These are phyloP conservation scores for Starmerella asiatica DNA, from an alignment of 805 yeast genomes.

Conservation along the genomic window DNA sequence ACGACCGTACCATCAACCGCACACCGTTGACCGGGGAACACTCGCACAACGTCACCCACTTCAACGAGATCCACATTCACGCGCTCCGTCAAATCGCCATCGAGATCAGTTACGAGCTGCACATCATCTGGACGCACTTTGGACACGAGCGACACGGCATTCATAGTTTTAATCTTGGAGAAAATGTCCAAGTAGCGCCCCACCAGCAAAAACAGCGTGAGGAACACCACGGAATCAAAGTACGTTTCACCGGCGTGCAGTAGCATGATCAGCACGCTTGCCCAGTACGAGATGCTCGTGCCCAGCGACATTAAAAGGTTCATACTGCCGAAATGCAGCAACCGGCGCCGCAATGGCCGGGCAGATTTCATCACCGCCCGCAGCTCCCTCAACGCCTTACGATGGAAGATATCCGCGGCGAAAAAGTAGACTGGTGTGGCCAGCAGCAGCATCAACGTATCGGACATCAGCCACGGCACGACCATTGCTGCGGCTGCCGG, in stretches of 20 bases:
- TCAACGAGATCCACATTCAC: slow-evolving; percentile 38
- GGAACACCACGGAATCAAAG: slow-evolving; percentile 67
- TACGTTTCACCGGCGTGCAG: slow-evolving; percentile 41
- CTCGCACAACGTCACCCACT: slow-evolving; percentile 66
- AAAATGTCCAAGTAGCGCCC: slow-evolving; percentile 57
- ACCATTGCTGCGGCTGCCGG: slow-evolving; percentile 55
- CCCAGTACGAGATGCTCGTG: slow-evolving; percentile 56
- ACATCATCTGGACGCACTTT: slow-evolving; percentile 39
- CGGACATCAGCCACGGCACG: slow-evolving; percentile 38
- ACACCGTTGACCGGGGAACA: slow-evolving; percentile 29
- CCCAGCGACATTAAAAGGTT: slow-evolving; percentile 59
- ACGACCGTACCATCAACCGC: slow-evolving; percentile 68
- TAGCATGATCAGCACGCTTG: slow-evolving; percentile 44
- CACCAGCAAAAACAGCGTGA: slow-evolving; percentile 55
- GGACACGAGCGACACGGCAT: slow-evolving; percentile 44
- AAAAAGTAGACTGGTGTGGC: slow-evolving; percentile 64
- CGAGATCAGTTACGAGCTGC: slow-evolving; percentile 10
- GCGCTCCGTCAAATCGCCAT: neutral
- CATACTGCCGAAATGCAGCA: slow-evolving; percentile 68
- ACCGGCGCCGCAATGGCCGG: slow-evolving; percentile 35
- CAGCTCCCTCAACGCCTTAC: slow-evolving; percentile 50
- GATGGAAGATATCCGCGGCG: slow-evolving; percentile 60
- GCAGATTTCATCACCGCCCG: slow-evolving; percentile 28
- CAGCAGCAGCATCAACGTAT: slow-evolving; percentile 43
- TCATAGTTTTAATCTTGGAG: slow-evolving; percentile 55